A percentile compares a stretch with the other conserved stretches of the same genome.
These are phyloP conservation scores for Collybia sordida DNA, from an alignment of 768 basidiomycete genomes.

Conservation along the genomic window DNA sequence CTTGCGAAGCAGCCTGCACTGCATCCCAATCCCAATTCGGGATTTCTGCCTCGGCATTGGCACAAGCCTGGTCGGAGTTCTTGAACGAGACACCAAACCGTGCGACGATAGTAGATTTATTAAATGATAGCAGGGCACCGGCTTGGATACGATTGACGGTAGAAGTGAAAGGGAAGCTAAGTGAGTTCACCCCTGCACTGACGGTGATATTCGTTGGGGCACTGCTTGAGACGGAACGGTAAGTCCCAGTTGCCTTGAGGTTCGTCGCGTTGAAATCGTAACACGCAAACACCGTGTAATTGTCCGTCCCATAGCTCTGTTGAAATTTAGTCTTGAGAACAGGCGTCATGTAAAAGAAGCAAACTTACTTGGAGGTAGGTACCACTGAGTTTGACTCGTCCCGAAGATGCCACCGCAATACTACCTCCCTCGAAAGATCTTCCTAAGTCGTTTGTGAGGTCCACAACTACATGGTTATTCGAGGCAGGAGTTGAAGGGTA, in stretches of 20 bases:
- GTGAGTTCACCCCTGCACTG: conserved; percentile 26
- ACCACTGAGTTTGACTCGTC: conserved; percentile 38
- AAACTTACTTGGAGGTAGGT: conserved; percentile 43
- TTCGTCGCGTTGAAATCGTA: conserved; percentile 40
- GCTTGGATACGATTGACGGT: conserved; percentile 40
- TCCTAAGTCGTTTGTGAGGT: conserved; percentile 43
- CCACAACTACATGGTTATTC: conserved; percentile 49
- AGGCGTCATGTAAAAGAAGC: neutral
- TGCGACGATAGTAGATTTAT: conserved; percentile 37
- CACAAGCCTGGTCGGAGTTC: conserved; percentile 51
- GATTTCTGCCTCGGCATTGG: conserved; percentile 58
- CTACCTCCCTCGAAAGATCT: conserved; percentile 48
- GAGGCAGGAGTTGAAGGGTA: conserved; percentile 39
- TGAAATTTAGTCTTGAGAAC: neutral
- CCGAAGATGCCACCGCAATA: conserved; percentile 28
- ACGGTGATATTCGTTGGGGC: conserved; percentile 34
- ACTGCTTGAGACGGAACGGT: conserved; percentile 31
- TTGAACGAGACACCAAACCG: conserved; percentile 61
- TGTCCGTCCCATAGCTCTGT: conserved; percentile 47
- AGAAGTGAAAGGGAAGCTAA: conserved; percentile 37
- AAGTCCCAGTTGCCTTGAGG: conserved; percentile 37
- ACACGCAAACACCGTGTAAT: conserved; percentile 49
- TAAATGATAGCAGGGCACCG: conserved; percentile 43
- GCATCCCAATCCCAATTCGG: conserved; percentile 44
- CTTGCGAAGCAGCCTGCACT: conserved; percentile 35